phyloP scores from a whole-genome alignment of 2,329 filamentous ascomycete species.

The Drechslerella stenobrocha region DNA sequence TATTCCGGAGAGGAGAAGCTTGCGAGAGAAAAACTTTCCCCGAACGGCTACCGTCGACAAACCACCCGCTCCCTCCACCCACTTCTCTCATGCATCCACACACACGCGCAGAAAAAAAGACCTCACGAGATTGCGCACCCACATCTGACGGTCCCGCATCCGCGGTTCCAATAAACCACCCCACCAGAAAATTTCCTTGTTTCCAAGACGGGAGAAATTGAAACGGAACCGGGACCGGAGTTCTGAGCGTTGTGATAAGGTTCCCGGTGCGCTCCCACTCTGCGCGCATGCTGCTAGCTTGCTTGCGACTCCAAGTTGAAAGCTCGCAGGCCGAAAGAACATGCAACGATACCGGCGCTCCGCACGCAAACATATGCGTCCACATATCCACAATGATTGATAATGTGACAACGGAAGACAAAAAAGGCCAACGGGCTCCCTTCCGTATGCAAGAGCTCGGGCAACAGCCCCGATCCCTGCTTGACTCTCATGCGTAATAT shows the following conservation, averaged over 20 bases:
- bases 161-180: constrained; percentile 43
- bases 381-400: too few species aligned
- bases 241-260: too few species aligned
- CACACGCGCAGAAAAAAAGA: constrained; percentile 17
- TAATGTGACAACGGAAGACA: too few species aligned
- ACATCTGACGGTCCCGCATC: constrained; percentile 41
- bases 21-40: background rate
- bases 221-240: too few species aligned
- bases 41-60: background rate
- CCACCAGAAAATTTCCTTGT: constrained; percentile 45
- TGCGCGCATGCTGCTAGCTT: too few species aligned
- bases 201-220: constrained; percentile 1
- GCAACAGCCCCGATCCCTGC: background rate
- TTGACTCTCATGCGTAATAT: background rate
- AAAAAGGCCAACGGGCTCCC: too few species aligned
- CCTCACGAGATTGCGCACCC: constrained; percentile 32
- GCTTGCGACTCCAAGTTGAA: too few species aligned
- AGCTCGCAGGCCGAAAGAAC: too few species aligned
- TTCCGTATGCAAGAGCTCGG: background rate
- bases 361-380: too few species aligned
- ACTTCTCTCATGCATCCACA: background rate
- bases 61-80: background rate
- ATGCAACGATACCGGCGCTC: too few species aligned
- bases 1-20: background rate
- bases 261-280: too few species aligned